phyloP scores from a whole-genome alignment of 1,284 basidiomycete species.

The Xerocomus amazonicus region DNA sequence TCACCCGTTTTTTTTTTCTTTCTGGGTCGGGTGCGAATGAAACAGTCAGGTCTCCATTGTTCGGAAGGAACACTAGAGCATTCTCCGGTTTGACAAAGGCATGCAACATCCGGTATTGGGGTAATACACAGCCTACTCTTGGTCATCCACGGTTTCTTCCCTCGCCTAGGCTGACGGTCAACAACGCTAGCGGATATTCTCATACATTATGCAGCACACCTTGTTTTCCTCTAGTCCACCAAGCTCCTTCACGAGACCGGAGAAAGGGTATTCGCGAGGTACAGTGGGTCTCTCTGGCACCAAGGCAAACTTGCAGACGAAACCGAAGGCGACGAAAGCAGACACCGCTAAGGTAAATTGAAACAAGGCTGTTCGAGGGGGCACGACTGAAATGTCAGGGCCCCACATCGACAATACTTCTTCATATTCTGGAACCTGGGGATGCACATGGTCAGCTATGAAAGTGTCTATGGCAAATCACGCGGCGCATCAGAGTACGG shows the following conservation, averaged over 20 bases:
- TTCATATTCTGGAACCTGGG: conserved; percentile 78
- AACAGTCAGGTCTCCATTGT: no score
- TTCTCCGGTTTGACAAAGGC: background rate
- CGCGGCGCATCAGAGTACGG: conserved; percentile 26
- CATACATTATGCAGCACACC: conserved; percentile 36
- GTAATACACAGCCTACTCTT: conserved; percentile 24
- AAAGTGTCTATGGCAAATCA: background rate
- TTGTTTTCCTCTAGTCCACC: conserved; percentile 74
- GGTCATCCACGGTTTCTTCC: conserved; percentile 23
- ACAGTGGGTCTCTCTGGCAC: conserved; percentile 59
- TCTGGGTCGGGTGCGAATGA: no score
- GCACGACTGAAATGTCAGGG: conserved; percentile 66
- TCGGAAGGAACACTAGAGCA: no score
- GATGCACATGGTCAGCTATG: conserved; percentile 14
- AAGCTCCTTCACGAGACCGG: conserved; percentile 67
- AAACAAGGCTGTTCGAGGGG: conserved; percentile 54
- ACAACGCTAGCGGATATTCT: background rate
- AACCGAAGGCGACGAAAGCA: conserved; percentile 58
- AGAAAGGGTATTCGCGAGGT: conserved; percentile 69
- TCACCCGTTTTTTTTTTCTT: no score
- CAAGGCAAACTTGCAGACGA: conserved; percentile 49
- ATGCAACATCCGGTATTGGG: background rate
- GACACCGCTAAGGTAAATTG: conserved; percentile 60
- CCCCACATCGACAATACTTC: conserved; percentile 88
- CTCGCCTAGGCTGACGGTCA: conserved; percentile 26